phyloP scores from a whole-genome alignment of 2,329 filamentous ascomycete species.

The Colletotrichum sp. region DNA sequence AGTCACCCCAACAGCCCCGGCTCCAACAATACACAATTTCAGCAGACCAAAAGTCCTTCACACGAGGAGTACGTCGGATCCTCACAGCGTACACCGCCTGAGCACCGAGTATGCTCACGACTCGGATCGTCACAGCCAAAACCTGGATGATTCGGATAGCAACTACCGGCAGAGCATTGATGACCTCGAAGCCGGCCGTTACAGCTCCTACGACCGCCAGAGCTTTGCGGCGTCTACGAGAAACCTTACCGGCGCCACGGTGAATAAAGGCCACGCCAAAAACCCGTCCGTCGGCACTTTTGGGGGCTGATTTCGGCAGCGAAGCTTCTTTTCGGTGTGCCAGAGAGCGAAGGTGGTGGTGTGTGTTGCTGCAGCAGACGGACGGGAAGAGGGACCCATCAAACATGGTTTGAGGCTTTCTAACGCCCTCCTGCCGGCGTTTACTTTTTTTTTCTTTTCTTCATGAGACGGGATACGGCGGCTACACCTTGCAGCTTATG shows the following conservation, averaged over 20 bases:
- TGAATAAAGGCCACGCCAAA: neutral
- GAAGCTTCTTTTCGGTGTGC: neutral
- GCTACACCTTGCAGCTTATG: neutral
- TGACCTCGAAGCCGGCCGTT: neutral
- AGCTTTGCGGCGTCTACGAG: neutral
- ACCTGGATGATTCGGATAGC: slow-evolving; percentile 1
- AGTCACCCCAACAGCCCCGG: neutral
- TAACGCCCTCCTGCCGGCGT: neutral
- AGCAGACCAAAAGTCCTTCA: neutral
- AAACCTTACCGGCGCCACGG: neutral
- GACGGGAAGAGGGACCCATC: neutral
- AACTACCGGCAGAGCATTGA: neutral
- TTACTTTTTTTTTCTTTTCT: neutral
- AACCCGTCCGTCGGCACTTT: slow-evolving; percentile 3
- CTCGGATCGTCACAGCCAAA: neutral
- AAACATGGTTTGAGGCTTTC: neutral
- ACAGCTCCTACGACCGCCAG: neutral
- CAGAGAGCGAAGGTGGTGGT: neutral
- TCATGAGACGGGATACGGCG: neutral
- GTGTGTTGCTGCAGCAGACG: neutral
- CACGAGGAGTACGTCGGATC: neutral
- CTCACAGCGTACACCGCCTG: neutral
- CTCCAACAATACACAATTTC: neutral
- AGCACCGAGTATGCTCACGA: neutral
- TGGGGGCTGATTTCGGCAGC: neutral